Conservation (phyloP, 2,329 filamentous ascomycete genomes). For the Rhexocercosporidium sp. region DNA sequence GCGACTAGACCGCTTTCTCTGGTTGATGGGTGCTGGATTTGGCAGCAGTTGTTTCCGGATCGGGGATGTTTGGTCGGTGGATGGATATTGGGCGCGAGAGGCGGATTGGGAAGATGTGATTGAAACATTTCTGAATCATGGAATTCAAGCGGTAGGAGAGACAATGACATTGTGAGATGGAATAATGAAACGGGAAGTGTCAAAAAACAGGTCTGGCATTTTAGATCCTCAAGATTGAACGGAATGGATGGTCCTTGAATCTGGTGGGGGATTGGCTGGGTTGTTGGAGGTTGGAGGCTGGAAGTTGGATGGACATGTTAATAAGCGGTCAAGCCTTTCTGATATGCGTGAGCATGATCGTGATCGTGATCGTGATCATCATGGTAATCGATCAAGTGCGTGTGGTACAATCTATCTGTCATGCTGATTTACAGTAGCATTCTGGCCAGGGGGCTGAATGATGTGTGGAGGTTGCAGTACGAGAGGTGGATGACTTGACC, state of each 20-base stretch:
- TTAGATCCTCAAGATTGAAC: not conserved
- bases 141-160: not conserved
- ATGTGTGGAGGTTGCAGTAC: not conserved
- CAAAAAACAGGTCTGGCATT: not conserved
- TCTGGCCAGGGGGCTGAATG: not conserved
- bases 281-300: too few species aligned
- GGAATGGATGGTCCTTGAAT: not conserved
- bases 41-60: not conserved
- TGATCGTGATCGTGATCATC: not conserved
- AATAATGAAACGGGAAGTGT: not conserved
- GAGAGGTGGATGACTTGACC: not conserved
- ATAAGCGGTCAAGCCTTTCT: conserved; percentile 1
- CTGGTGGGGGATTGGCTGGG: not conserved
- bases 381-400: not conserved
- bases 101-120: not conserved
- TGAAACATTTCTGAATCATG: conserved; percentile 3
- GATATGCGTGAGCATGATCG: conserved; percentile 1
- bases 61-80: too few species aligned
- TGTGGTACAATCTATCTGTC: too few species aligned
- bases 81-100: not conserved
- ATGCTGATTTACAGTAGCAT: too few species aligned
- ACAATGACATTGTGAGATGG: not conserved
- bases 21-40: too few species aligned
- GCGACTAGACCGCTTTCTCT: not conserved
- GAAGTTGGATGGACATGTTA: not conserved